phyloP scores from a whole-genome alignment of 140 eudicot species.

The Senecio squalidus region DNA sequence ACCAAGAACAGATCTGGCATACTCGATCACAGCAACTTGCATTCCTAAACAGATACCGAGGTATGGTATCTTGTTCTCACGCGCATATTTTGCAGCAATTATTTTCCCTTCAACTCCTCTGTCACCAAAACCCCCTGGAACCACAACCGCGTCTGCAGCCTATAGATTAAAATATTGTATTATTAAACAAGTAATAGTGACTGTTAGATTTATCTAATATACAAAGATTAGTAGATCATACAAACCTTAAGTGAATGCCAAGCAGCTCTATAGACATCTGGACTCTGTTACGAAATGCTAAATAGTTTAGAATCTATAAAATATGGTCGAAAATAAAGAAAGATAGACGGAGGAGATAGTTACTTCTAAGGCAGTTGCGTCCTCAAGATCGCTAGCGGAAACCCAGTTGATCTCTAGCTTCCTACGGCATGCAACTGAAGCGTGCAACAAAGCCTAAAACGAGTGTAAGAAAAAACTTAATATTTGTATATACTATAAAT shows the following conservation, averaged over 20 bases:
- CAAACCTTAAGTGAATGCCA: conserved; percentile 81
- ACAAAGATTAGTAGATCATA: conserved; percentile 11
- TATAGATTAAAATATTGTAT: conserved; percentile 18
- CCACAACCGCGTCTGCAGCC: conserved; percentile 83
- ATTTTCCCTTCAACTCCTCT: conserved; percentile 98
- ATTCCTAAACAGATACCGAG: conserved; percentile 96
- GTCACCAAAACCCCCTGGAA: conserved; percentile 99
- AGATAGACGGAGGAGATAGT: conserved; percentile 23
- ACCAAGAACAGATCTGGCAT: conserved; percentile 83
- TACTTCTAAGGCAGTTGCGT: conserved; percentile 69
- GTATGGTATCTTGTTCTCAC: conserved; percentile 71
- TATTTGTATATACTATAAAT: neutral
- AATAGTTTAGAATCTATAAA: conserved; percentile 16
- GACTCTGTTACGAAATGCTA: conserved; percentile 44
- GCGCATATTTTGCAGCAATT: conserved; percentile 91
- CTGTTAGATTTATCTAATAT: neutral
- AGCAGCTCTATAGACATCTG: conserved; percentile 57
- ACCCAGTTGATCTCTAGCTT: conserved; percentile 84
- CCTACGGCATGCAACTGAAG: conserved; percentile 72
- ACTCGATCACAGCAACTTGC: conserved; percentile 94
- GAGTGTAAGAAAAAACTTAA: neutral
- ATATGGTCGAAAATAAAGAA: neutral
- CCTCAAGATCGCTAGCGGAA: conserved; percentile 86
- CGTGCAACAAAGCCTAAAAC: conserved; percentile 92
- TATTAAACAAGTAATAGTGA: conserved; percentile 3